Conservation (phyloP, 768 basidiomycete species). For the Gloeophyllum trabeum region DNA sequence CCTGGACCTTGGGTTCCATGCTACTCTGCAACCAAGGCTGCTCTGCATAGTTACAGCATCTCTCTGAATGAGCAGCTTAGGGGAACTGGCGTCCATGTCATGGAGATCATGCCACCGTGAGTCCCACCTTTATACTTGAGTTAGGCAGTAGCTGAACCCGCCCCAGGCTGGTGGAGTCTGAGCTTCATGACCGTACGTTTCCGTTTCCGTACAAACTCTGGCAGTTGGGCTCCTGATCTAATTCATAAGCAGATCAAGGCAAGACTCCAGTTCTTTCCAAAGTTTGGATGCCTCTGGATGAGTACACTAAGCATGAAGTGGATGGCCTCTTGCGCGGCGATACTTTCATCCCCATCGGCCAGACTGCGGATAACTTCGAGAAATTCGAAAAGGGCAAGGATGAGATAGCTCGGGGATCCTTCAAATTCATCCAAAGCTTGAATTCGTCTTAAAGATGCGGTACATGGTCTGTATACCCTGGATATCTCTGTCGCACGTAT, state of each 20-base stretch:
- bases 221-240: background rate
- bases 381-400: conserved; percentile 19
- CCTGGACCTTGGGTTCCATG: conserved; percentile 31
- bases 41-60: conserved; percentile 37
- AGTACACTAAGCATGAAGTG: conserved; percentile 29
- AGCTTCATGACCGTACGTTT: conserved; percentile 40
- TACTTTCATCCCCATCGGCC: conserved; percentile 16
- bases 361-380: conserved; percentile 8
- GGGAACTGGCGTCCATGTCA: conserved; percentile 37
- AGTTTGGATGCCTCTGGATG: conserved; percentile 41
- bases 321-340: conserved; percentile 26
- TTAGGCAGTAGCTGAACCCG: background rate
- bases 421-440: background rate
- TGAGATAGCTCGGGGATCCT: conserved; percentile 6
- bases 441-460: no score
- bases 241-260: conserved; percentile 32
- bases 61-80: conserved; percentile 35
- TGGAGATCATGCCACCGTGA: conserved; percentile 50
- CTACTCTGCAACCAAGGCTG: conserved; percentile 50
- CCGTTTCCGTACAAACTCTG: background rate
- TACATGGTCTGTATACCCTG: no score
- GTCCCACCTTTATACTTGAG: conserved; percentile 10
- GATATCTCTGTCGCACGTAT: no score
- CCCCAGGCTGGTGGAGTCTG: conserved; percentile 44
- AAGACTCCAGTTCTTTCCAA: conserved; percentile 35